Evolutionary conservation across 345 rosid species (phyloP).

Genomic region (Luvunga scandens): DNA sequence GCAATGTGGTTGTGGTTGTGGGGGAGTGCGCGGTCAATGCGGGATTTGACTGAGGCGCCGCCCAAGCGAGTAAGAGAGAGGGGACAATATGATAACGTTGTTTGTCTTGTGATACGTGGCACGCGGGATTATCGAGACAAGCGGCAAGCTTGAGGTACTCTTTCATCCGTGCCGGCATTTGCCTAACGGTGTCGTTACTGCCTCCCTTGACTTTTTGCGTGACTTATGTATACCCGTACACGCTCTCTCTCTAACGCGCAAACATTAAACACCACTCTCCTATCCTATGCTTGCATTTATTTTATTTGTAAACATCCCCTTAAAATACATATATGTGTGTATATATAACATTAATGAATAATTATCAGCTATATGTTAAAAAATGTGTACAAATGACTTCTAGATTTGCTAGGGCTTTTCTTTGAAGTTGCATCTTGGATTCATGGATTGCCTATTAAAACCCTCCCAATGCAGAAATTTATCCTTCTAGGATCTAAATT

Average conservation of each 20-base stretch:
- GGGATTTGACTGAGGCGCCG: constrained; percentile 46
- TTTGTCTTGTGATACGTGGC: constrained; percentile 39
- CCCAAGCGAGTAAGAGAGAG: constrained; percentile 25
- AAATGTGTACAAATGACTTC: too few relatives aligned
- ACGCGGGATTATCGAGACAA: constrained; percentile 43
- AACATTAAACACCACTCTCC: constrained; percentile 15
- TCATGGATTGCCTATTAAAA: too few relatives aligned
- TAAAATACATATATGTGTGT: too few relatives aligned
- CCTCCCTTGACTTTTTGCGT: constrained; percentile 1
- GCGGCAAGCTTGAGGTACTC: constrained; percentile 21
- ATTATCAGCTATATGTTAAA: too few relatives aligned
- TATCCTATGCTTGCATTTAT: too few relatives aligned
- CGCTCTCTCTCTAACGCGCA: constrained; percentile 10
- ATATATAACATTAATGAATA: too few relatives aligned
- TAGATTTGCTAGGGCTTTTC: too few relatives aligned
- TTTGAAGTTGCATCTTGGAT: too few relatives aligned
- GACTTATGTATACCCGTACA: neutral
- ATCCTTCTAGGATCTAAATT: too few relatives aligned
- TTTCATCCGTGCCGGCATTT: constrained; percentile 36
- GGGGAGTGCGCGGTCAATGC: constrained; percentile 34
- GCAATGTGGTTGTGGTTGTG: neutral
- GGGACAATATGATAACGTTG: constrained; percentile 34
- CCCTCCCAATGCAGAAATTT: too few relatives aligned
- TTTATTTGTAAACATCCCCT: too few relatives aligned
- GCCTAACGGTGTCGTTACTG: constrained; percentile 28